Percentiles rank a stretch among this genome's conserved stretches.
These are phyloP conservation scores for Magnolia officinalis DNA, from an alignment of 164 flowering plant species.

Conservation along the genomic window DNA sequence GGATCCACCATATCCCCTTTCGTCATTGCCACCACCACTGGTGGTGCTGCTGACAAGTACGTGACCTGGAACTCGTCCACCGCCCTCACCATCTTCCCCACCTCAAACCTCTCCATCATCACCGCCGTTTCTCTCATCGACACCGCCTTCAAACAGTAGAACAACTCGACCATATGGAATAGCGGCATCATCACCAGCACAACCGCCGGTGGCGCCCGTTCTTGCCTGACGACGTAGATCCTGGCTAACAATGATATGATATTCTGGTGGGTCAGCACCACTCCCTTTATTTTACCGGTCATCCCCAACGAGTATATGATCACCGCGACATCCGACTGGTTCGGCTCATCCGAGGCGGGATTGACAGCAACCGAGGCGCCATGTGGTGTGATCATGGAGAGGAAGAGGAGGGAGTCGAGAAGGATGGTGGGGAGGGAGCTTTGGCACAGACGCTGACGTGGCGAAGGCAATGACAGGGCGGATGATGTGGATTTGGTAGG, in stretches of 20 bases:
- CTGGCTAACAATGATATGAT: slow-evolving; percentile 30
- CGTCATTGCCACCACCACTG: slow-evolving; percentile 33
- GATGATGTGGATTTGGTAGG: slow-evolving; percentile 42
- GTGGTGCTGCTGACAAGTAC: slow-evolving; percentile 33
- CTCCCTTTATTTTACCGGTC: slow-evolving; percentile 64
- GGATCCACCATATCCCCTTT: slow-evolving; percentile 12
- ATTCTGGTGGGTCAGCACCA: slow-evolving; percentile 56
- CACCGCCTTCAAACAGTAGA: slow-evolving; percentile 17
- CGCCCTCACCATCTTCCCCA: slow-evolving; percentile 27
- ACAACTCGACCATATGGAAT: slow-evolving; percentile 45
- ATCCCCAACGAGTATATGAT: slow-evolving; percentile 74
- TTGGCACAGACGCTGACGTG: slow-evolving; percentile 28
- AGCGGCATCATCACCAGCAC: slow-evolving; percentile 32
- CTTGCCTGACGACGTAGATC: background rate
- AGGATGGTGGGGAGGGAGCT: slow-evolving; percentile 32
- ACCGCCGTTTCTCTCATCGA: slow-evolving; percentile 33
- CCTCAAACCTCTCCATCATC: slow-evolving; percentile 33
- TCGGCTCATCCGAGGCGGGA: slow-evolving; percentile 19
- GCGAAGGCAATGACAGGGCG: slow-evolving; percentile 59
- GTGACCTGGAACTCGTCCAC: slow-evolving; percentile 38
- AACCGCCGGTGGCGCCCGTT: slow-evolving; percentile 21
- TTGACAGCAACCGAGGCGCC: no score
- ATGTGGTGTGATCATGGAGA: background rate
- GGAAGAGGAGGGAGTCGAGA: slow-evolving; percentile 28
- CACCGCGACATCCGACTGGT: background rate